A percentile compares a stretch with the other conserved stretches of the same genome.
Conservation (phyloP, 345 rosid genomes). For the Psidium friedrichsthalianum region DNA sequence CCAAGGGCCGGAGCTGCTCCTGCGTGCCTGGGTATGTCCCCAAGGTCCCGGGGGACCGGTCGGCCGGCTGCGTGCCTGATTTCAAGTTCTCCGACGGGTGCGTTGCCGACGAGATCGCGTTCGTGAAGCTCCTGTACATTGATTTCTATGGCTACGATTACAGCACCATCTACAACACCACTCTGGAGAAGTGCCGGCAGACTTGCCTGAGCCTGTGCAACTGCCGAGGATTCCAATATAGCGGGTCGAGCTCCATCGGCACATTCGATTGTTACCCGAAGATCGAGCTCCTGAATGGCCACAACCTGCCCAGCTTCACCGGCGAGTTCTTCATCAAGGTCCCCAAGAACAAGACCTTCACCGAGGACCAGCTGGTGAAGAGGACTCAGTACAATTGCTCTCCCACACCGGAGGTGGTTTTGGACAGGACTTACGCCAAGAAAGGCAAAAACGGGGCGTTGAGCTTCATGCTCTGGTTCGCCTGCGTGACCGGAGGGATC, state of each 20-base stretch:
- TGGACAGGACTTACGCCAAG: constrained; percentile 7
- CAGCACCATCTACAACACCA: neutral
- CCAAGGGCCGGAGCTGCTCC: constrained; percentile 13
- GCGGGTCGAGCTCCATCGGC: neutral
- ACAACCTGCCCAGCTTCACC: neutral
- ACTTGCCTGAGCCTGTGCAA: neutral
- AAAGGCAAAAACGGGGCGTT: neutral
- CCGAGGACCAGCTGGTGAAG: neutral
- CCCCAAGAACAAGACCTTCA: constrained; percentile 1
- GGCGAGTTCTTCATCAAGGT: constrained; percentile 15
- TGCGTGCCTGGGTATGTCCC: constrained; percentile 18
- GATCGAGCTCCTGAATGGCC: constrained; percentile 9
- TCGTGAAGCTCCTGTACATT: constrained; percentile 3
- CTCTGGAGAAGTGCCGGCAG: neutral
- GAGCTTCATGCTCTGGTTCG: constrained; percentile 19
- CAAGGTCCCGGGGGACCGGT: constrained; percentile 10
- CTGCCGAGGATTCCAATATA: constrained; percentile 17
- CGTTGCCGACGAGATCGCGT: neutral
- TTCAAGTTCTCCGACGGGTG: constrained; percentile 2
- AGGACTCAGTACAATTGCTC: neutral
- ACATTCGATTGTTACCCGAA: constrained; percentile 9
- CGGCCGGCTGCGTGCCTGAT: constrained; percentile 13
- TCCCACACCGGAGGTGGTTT: neutral
- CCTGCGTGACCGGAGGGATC: constrained; percentile 8
- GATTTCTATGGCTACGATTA: constrained; percentile 19